Conservation (phyloP, 2,329 filamentous ascomycete genomes). For the Didymella glomerata region DNA sequence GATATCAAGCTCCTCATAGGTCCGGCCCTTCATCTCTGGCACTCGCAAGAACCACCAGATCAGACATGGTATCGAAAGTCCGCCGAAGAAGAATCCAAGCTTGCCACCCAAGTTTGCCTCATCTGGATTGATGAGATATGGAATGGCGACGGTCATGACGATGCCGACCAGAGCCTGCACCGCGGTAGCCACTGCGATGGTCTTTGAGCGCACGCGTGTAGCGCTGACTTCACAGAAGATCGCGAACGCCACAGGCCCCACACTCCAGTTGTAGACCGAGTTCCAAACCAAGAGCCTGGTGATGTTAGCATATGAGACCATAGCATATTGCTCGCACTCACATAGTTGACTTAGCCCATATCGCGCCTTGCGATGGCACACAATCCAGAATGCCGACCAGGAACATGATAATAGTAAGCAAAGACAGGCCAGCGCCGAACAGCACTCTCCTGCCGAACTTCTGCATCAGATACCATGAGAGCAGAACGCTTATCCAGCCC, state of each 20-base stretch:
- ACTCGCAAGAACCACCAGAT: slow-evolving; percentile 49
- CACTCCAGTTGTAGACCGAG: slow-evolving; percentile 80
- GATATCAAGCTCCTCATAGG: slow-evolving; percentile 52
- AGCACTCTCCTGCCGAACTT: slow-evolving; percentile 76
- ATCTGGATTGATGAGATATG: slow-evolving; percentile 53
- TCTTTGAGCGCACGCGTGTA: slow-evolving; percentile 76
- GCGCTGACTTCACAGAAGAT: slow-evolving; percentile 80
- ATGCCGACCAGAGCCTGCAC: slow-evolving; percentile 51
- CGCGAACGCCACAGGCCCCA: slow-evolving; percentile 87
- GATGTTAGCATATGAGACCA: not conserved
- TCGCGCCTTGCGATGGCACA: slow-evolving; percentile 41
- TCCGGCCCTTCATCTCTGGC: slow-evolving; percentile 51
- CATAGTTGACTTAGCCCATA: slow-evolving; percentile 43
- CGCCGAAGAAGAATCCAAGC: slow-evolving; percentile 53
- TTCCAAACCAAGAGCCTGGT: slow-evolving; percentile 20
- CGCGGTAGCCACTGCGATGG: slow-evolving; percentile 74
- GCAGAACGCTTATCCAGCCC: slow-evolving; percentile 78
- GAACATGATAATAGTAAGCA: slow-evolving; percentile 69
- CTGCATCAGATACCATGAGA: slow-evolving; percentile 79
- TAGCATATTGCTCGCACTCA: slow-evolving; percentile 41
- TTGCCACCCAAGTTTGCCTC: slow-evolving; percentile 51
- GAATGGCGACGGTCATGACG: slow-evolving; percentile 44
- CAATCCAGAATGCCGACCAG: slow-evolving; percentile 82
- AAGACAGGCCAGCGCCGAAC: slow-evolving; percentile 69
- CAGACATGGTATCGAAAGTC: slow-evolving; percentile 40